Evolutionary conservation across 768 basidiomycete genomes (phyloP).

Genomic region (Calocybe indica): DNA sequence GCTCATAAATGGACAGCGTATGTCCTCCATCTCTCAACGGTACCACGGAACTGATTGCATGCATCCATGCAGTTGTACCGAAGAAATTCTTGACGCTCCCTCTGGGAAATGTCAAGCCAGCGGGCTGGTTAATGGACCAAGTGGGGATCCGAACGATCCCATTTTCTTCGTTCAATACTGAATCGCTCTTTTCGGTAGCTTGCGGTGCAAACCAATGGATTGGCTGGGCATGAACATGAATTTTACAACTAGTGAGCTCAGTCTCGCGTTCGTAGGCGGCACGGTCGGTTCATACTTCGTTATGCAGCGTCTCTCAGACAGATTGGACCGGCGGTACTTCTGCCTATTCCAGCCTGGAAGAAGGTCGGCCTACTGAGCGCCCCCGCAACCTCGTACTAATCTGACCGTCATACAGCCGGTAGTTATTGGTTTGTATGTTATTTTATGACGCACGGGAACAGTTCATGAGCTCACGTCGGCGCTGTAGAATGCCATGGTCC

Average conservation of each 20-base stretch:
- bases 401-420: slow-evolving; percentile 29
- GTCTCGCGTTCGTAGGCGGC: neutral
- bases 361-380: slow-evolving; percentile 20
- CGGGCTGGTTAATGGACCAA: slow-evolving; percentile 39
- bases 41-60: neutral
- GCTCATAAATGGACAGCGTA: too few relatives aligned
- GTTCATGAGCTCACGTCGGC: neutral
- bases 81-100: slow-evolving; percentile 35
- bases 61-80: slow-evolving; percentile 27
- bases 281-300: neutral
- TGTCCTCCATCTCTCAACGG: too few relatives aligned
- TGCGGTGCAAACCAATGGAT: slow-evolving; percentile 35
- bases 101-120: slow-evolving; percentile 29
- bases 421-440: slow-evolving; percentile 53
- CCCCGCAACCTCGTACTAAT: neutral
- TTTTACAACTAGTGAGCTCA: slow-evolving; percentile 20
- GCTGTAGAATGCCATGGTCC: slow-evolving; percentile 45
- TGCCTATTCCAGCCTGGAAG: slow-evolving; percentile 35
- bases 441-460: neutral
- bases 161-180: neutral
- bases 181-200: slow-evolving; percentile 19
- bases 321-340: slow-evolving; percentile 38
- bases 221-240: slow-evolving; percentile 39
- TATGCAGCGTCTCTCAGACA: slow-evolving; percentile 28
- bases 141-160: slow-evolving; percentile 10